Conservation (phyloP, 306 rosid genomes). For the Castanospermum australe region DNA sequence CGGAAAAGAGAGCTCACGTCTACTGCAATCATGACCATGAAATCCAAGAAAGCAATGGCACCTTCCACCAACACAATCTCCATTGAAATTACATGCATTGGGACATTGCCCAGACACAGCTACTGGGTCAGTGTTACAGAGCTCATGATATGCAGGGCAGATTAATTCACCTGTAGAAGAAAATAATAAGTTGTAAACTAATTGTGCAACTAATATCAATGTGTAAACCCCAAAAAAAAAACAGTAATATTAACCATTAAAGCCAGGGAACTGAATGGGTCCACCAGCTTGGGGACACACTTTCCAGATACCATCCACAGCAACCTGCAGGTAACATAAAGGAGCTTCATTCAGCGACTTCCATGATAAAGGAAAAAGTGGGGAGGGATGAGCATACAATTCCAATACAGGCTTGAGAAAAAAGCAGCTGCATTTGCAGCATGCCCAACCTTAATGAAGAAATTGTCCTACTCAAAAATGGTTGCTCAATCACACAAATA, state of each 20-base stretch:
- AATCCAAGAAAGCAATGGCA: slow-evolving; percentile 83
- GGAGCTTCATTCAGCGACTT: slow-evolving; percentile 15
- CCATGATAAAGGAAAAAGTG: slow-evolving; percentile 7
- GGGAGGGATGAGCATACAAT: background rate
- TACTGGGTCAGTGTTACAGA: slow-evolving; percentile 53
- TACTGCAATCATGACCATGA: slow-evolving; percentile 75
- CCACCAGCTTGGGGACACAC: slow-evolving; percentile 89
- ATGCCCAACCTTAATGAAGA: background rate
- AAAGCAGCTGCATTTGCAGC: background rate
- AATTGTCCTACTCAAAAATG: background rate
- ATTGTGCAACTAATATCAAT: background rate
- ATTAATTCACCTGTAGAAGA: slow-evolving; percentile 65
- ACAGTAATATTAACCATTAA: slow-evolving; percentile 59
- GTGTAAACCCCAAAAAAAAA: slow-evolving; percentile 16
- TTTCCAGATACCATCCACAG: slow-evolving; percentile 93
- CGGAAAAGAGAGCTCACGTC: slow-evolving; percentile 56
- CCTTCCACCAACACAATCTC: slow-evolving; percentile 84
- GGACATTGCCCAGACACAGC: slow-evolving; percentile 71
- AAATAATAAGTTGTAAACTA: slow-evolving; percentile 17
- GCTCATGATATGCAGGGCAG: slow-evolving; percentile 88
- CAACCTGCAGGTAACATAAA: slow-evolving; percentile 53
- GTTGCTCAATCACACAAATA: background rate
- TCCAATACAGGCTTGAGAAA: background rate
- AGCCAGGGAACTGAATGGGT: slow-evolving; percentile 72
- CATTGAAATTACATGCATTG: slow-evolving; percentile 72